Conservation (phyloP, 2,329 filamentous ascomycete species). For the Pseudogymnoascus sp. region DNA sequence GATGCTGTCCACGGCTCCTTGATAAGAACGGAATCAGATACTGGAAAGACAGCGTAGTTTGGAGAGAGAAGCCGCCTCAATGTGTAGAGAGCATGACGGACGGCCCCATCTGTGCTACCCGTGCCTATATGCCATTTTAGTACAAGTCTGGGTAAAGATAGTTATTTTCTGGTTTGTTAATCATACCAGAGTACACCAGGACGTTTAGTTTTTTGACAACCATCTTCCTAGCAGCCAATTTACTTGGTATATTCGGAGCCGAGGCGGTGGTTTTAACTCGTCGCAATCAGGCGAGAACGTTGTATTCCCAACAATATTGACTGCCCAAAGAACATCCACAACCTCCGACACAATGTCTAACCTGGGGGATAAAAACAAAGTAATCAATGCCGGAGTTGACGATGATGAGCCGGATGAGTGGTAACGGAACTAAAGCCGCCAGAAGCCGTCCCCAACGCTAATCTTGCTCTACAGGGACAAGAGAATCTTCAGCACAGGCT, state of each 20-base stretch:
- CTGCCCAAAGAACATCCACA: constrained; percentile 11
- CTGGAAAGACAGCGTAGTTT: constrained; percentile 85
- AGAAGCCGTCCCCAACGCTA: constrained; percentile 17
- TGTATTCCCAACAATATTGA: constrained; percentile 14
- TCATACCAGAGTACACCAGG: constrained; percentile 78
- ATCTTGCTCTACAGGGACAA: constrained; percentile 64
- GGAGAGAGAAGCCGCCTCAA: constrained; percentile 79
- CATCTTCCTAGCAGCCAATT: constrained; percentile 39
- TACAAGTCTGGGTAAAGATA: neutral
- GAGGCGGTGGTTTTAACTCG: neutral
- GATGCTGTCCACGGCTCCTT: constrained; percentile 87
- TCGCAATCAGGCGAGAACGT: constrained; percentile 9
- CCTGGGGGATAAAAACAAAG: constrained; percentile 22
- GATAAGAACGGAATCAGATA: constrained; percentile 69
- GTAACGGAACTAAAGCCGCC: constrained; percentile 42
- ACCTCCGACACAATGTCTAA: constrained; percentile 23
- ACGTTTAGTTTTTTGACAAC: constrained; percentile 70
- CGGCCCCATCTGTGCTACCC: constrained; percentile 80
- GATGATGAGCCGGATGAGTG: constrained; percentile 94
- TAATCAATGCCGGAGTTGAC: constrained; percentile 39
- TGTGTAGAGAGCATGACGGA: constrained; percentile 81
- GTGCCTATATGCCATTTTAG: constrained; percentile 47
- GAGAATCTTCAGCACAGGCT: constrained; percentile 94
- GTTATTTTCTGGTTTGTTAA: constrained; percentile 11
- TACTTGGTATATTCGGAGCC: neutral